Percentiles rank a stretch among this genome's conserved stretches.
Evolutionary conservation across 208 protist genomes (phyloP).

Genomic region (Leptomonas pyrrhocoris): DNA sequence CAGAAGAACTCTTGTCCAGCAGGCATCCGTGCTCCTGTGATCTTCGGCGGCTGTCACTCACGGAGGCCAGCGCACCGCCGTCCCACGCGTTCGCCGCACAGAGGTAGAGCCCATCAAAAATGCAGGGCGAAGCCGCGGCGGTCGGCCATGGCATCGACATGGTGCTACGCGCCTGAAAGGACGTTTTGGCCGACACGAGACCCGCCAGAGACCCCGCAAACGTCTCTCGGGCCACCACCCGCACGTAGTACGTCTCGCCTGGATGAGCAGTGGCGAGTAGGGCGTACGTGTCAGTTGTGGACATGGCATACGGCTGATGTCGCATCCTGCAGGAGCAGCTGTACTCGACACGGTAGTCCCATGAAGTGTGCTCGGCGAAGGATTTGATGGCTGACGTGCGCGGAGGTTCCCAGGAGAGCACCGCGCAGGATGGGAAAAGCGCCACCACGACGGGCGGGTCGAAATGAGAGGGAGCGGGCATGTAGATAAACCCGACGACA

Average conservation of each 20-base stretch:
- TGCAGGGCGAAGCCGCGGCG: slow-evolving; percentile 30
- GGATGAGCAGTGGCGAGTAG: slow-evolving; percentile 46
- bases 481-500: neutral
- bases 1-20: neutral
- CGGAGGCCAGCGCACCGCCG: neutral
- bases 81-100: slow-evolving; percentile 10
- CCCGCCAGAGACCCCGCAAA: slow-evolving; percentile 29
- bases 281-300: slow-evolving; percentile 33
- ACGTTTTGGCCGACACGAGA: slow-evolving; percentile 32
- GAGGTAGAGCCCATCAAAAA: slow-evolving; percentile 68
- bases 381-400: neutral
- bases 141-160: slow-evolving; percentile 42
- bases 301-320: slow-evolving; percentile 28
- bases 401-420: slow-evolving; percentile 57
- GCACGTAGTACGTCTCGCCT: slow-evolving; percentile 55
- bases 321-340: slow-evolving; percentile 33
- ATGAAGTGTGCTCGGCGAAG: slow-evolving; percentile 32
- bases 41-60: slow-evolving; percentile 2
- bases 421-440: slow-evolving; percentile 49
- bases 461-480: slow-evolving; percentile 7
- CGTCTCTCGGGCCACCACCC: slow-evolving; percentile 43
- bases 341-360: slow-evolving; percentile 71
- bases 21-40: neutral
- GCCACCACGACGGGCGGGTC: slow-evolving; percentile 28
- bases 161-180: slow-evolving; percentile 22